A percentile compares a stretch with the other conserved stretches of the same genome.
These are phyloP conservation scores for Kwoniella mangroviensis DNA, from an alignment of 768 basidiomycete species.

Conservation along the genomic window DNA sequence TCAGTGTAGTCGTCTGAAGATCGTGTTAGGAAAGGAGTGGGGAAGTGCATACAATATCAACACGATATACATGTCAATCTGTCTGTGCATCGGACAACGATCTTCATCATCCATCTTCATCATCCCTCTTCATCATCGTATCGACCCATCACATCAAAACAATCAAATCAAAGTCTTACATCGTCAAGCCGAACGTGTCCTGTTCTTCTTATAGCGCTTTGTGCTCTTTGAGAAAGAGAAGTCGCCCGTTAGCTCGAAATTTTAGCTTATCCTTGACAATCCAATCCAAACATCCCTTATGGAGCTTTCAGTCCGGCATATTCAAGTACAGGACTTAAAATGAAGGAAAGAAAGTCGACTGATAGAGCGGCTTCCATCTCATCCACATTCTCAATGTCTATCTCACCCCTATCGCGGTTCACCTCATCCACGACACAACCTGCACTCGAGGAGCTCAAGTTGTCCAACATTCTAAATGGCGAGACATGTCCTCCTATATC, in stretches of 20 bases:
- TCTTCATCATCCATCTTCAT: background rate
- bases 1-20: background rate
- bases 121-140: too few species aligned
- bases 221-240: too few species aligned
- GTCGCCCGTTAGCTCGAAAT: too few species aligned
- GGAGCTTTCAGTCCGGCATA: background rate
- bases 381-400: conserved; percentile 19
- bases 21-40: background rate
- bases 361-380: conserved; percentile 21
- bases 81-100: background rate
- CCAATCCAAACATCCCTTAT: too few species aligned
- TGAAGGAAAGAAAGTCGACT: conserved; percentile 6
- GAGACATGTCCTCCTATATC: conserved; percentile 51
- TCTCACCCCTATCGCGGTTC: conserved; percentile 18
- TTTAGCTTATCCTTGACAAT: too few species aligned
- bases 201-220: too few species aligned
- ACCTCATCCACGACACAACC: conserved; percentile 20
- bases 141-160: too few species aligned
- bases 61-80: background rate
- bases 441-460: conserved; percentile 41
- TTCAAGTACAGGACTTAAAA: background rate
- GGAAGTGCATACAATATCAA: background rate
- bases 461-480: conserved; percentile 46
- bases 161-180: too few species aligned
- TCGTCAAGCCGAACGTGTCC: too few species aligned